Conservation (phyloP, 495 filamentous ascomycete genomes). For the Talaromyces adpressus region DNA sequence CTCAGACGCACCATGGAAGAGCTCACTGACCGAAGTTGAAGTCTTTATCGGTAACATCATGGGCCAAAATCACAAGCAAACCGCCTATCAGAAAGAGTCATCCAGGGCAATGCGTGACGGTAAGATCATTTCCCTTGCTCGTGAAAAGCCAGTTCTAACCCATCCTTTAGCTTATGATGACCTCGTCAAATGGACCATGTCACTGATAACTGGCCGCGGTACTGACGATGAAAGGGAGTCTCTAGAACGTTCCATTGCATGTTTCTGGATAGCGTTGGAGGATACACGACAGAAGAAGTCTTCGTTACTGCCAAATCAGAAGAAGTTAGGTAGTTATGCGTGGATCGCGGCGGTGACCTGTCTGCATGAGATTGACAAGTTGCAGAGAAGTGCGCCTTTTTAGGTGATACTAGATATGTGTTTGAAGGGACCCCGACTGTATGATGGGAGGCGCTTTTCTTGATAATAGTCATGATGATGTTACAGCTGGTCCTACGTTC, state of each 20-base stretch:
- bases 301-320: constrained; percentile 11
- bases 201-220: constrained; percentile 28
- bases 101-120: constrained; percentile 52
- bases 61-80: constrained; percentile 52
- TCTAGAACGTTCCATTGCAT: constrained; percentile 43
- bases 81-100: constrained; percentile 54
- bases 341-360: constrained; percentile 39
- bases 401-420: neutral
- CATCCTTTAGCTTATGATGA: constrained; percentile 9
- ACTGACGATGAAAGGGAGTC: constrained; percentile 25
- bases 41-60: constrained; percentile 70
- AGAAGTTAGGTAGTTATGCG: constrained; percentile 34
- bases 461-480: neutral
- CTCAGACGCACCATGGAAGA: constrained; percentile 46
- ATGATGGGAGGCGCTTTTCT: neutral
- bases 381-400: constrained; percentile 11
- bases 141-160: neutral
- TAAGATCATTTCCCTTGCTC: neutral
- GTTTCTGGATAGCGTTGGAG: constrained; percentile 31
- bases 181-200: constrained; percentile 28
- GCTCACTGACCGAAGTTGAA: constrained; percentile 61
- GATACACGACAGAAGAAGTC: constrained; percentile 14
- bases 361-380: constrained; percentile 36
- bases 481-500: no score
- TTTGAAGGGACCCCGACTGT: neutral